Evolutionary conservation across 305 asterid species (phyloP).

Genomic region (Fraxinus paxiana): DNA sequence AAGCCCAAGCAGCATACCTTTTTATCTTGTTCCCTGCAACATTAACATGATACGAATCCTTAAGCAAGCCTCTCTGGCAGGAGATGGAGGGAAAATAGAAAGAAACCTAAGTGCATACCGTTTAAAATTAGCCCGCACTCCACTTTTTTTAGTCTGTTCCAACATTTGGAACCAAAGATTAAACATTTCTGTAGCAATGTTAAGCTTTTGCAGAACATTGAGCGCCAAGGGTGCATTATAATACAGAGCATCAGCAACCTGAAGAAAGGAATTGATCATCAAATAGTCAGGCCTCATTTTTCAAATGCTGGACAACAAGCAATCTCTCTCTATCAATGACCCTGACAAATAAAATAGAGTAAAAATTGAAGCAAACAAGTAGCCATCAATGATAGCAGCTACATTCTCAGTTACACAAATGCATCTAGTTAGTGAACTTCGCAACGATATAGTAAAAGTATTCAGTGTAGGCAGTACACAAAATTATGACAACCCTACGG

Average conservation of each 20-base stretch:
- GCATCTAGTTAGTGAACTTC: background rate
- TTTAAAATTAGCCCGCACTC: slow-evolving; percentile 66
- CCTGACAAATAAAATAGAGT: background rate
- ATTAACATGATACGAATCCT: slow-evolving; percentile 10
- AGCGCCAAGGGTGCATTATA: slow-evolving; percentile 74
- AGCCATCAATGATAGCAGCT: background rate
- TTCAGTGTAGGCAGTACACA: background rate
- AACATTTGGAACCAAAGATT: slow-evolving; percentile 94
- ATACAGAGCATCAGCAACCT: slow-evolving; percentile 88
- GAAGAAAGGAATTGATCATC: slow-evolving; percentile 21
- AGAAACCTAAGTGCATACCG: slow-evolving; percentile 37
- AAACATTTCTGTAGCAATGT: slow-evolving; percentile 78
- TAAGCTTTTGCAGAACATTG: slow-evolving; percentile 76
- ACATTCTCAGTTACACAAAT: background rate
- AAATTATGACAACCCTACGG: background rate
- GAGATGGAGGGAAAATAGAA: slow-evolving; percentile 10
- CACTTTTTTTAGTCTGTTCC: slow-evolving; percentile 78
- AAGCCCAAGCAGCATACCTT: slow-evolving; percentile 95
- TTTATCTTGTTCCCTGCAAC: slow-evolving; percentile 85
- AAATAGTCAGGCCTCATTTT: background rate
- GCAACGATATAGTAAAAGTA: background rate
- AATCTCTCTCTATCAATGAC: background rate
- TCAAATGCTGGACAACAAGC: slow-evolving; percentile 2
- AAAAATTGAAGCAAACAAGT: slow-evolving; percentile 1
- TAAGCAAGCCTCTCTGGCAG: background rate